Evolutionary conservation across 2,329 filamentous ascomycete genomes (phyloP), one percentile per base, ranked within the genome.

Genomic region (Thielaviopsis punctulata): DNA sequence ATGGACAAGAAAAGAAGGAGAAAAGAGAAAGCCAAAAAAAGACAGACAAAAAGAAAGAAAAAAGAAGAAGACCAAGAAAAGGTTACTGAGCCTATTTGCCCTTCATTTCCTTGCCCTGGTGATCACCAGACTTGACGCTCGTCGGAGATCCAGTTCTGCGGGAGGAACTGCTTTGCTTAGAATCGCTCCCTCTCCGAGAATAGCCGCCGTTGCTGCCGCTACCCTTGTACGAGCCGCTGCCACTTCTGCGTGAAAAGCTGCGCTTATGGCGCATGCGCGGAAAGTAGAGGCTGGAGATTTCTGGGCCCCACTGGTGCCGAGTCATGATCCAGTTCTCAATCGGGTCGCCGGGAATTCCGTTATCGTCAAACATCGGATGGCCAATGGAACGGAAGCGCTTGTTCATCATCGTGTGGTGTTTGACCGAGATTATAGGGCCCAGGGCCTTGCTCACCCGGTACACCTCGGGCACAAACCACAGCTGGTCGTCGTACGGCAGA

Each of bases 361-460:
- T 48, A 24, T 30, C 22, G 25, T 30, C 45, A 48, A n/a, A n/a
- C n/a, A n/a, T n/a, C 23, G 21, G 15, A 30, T 15, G 15, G 10
- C 21, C 21, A 15, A 1, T 2, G 46, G 15, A 48, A 27, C 21
- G 10, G 46, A 25, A n/a, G n/a, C n/a, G n/a, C n/a, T n/a, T n/a
- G n/a, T 66, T 62, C 46, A 69, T 59, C n/a, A 62, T 61, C 51
- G 61, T 64, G 50, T 63, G 63, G 63, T 86, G 82, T 57, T 82
- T 83, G 19, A 76, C 75, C 48, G 75, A 76, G 60, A 75, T 78
- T 56, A 71, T 76, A 61, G 77, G 81, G 66, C 81, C 84, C 27
- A 86, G 64, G 30, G 69, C 67, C 30, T 70, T 67, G 49, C 86
- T 72, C 56, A 82, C 73, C 1, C 77, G 73, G 59, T 74, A 75